A percentile compares a stretch with the other conserved stretches of the same genome.
Conservation (phyloP, 495 filamentous ascomycete genomes). For the Aspergillus homomorphus region DNA sequence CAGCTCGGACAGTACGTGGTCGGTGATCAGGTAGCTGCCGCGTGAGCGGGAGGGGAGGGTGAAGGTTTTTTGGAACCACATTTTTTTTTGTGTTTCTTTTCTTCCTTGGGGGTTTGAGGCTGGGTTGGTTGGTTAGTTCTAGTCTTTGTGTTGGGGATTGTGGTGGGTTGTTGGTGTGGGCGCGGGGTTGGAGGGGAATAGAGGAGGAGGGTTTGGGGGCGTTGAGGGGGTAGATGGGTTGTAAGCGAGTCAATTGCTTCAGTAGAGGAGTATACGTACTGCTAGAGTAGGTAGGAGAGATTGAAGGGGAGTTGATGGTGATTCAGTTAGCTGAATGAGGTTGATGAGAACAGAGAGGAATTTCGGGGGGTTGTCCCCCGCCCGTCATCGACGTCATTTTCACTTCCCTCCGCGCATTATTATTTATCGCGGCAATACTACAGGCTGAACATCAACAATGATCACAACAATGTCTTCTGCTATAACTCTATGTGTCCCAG, state of each 20-base stretch:
- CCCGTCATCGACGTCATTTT: conserved; percentile 22
- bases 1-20: conserved; percentile 60
- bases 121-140: neutral
- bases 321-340: neutral
- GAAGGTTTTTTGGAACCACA: conserved; percentile 82
- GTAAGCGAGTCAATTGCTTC: neutral
- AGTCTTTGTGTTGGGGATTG: neutral
- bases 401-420: neutral
- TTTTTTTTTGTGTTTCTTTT: conserved; percentile 29
- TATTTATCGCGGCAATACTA: conserved; percentile 4
- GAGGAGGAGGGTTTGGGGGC: neutral
- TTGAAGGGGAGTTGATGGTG: neutral
- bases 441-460: neutral
- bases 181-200: neutral
- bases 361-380: too few species aligned
- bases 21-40: conserved; percentile 88
- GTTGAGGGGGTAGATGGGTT: neutral
- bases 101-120: neutral
- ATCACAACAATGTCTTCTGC: neutral
- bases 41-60: conserved; percentile 68
- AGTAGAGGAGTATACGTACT: neutral
- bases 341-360: conserved; percentile 8
- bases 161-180: neutral
- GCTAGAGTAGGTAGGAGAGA: neutral
- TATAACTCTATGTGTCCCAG: neutral